Percentiles rank a stretch among this genome's conserved stretches.
Conservation (phyloP, 2,329 filamentous ascomycete genomes). For the Hawksworthiomyces lignivorus region DNA sequence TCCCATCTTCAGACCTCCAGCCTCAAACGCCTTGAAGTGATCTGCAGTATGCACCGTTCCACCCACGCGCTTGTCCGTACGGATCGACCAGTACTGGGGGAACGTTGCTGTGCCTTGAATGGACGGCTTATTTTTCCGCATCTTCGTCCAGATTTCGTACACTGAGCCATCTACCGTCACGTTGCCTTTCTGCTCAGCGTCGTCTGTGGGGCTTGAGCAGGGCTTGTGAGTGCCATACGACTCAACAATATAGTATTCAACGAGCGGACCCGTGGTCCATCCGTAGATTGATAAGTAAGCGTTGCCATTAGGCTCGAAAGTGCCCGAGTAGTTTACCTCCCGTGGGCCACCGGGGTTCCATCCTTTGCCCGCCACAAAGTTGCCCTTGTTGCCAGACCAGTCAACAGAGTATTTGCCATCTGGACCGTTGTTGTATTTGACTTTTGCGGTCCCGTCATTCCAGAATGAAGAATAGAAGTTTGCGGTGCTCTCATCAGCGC, state of each 20-base stretch:
- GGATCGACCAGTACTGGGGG: slow-evolving; percentile 43
- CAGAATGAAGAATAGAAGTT: slow-evolving; percentile 39
- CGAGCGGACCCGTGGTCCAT: slow-evolving; percentile 14
- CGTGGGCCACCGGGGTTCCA: slow-evolving; percentile 35
- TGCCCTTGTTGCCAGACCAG: slow-evolving; percentile 35
- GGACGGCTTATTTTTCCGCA: slow-evolving; percentile 32
- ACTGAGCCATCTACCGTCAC: slow-evolving; percentile 24
- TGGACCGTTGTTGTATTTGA: slow-evolving; percentile 32
- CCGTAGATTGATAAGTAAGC: slow-evolving; percentile 21
- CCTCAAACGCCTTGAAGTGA: slow-evolving; percentile 42
- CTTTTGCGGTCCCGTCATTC: slow-evolving; percentile 31
- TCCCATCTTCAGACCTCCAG: slow-evolving; percentile 34
- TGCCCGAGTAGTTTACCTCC: slow-evolving; percentile 40
- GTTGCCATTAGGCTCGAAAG: slow-evolving; percentile 40
- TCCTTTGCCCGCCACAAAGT: slow-evolving; percentile 51
- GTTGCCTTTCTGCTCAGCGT: slow-evolving; percentile 23
- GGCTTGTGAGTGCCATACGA: slow-evolving; percentile 15
- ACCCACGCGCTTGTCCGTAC: slow-evolving; percentile 39
- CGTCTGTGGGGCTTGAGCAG: slow-evolving; percentile 15
- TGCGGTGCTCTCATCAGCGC: too few species aligned
- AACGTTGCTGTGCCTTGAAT: slow-evolving; percentile 41
- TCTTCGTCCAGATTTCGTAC: slow-evolving; percentile 27
- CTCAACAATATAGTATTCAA: slow-evolving; percentile 16
- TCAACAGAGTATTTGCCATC: slow-evolving; percentile 28
- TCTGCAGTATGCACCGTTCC: slow-evolving; percentile 38